phyloP scores from a whole-genome alignment of 345 rosid species.

The Gossypium longicalyx region DNA sequence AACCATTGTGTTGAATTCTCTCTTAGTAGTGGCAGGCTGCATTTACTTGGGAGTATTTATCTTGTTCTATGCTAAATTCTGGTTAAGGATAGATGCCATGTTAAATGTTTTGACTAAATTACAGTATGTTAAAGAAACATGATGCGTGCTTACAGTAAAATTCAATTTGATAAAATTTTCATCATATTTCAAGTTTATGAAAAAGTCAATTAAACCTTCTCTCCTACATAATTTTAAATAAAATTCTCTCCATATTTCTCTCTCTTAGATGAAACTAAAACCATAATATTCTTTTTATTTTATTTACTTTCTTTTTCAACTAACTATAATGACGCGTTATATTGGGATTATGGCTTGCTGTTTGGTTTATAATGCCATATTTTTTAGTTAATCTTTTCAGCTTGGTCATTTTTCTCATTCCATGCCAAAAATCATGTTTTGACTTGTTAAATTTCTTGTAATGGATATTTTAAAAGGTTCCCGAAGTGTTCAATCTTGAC shows the following conservation, averaged over 20 bases:
- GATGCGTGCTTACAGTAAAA: neutral
- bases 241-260: neutral
- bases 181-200: neutral
- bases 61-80: neutral
- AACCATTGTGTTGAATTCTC: neutral
- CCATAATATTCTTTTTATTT: neutral
- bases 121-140: neutral
- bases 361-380: too few relatives aligned
- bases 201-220: neutral
- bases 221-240: neutral
- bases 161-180: neutral
- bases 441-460: neutral
- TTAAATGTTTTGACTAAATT: slow-evolving; percentile 3
- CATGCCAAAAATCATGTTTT: neutral
- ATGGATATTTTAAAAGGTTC: neutral
- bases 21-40: neutral
- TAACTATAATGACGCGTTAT: neutral
- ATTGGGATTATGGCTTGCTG: too few relatives aligned
- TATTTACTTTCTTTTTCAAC: neutral
- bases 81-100: neutral
- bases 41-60: slow-evolving; percentile 6
- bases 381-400: neutral
- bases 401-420: neutral
- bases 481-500: neutral
- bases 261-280: neutral